Conservation (phyloP, 2,329 filamentous ascomycete species). For the Mollisia scopiformis region DNA sequence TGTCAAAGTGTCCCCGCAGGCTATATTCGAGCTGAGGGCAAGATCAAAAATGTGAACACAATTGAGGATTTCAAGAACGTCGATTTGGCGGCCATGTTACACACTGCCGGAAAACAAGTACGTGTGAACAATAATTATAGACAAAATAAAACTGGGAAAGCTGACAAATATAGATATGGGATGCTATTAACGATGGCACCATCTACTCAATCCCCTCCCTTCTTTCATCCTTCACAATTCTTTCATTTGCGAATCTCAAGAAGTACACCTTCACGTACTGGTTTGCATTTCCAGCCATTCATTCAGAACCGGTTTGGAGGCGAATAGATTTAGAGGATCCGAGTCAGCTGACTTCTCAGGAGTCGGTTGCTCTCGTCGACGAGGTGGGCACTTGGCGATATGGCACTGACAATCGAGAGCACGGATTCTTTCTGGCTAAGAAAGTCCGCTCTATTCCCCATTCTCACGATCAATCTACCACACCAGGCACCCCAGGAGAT, state of each 20-base stretch:
- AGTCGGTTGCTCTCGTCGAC: constrained; percentile 81
- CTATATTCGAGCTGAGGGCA: constrained; percentile 84
- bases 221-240: constrained; percentile 83
- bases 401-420: constrained; percentile 77
- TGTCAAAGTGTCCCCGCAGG: constrained; percentile 65
- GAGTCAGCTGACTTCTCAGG: constrained; percentile 61
- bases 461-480: constrained; percentile 40
- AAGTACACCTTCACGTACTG: constrained; percentile 98
- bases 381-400: constrained; percentile 87
- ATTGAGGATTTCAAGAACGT: constrained; percentile 88
- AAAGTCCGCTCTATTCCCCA: constrained; percentile 52
- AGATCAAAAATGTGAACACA: constrained; percentile 95
- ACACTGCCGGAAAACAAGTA: constrained; percentile 79
- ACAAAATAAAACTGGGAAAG: neutral
- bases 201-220: constrained; percentile 95
- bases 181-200: constrained; percentile 93
- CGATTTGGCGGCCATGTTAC: constrained; percentile 78
- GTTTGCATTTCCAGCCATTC: constrained; percentile 93
- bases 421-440: constrained; percentile 96
- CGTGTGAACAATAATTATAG: neutral
- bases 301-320: constrained; percentile 85
- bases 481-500: constrained; percentile 53
- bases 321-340: constrained; percentile 52
- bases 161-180: constrained; percentile 75
- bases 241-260: constrained; percentile 95